Conservation (phyloP, 352 stramenopile species). For the Globisporangium rhizosaccharum region DNA sequence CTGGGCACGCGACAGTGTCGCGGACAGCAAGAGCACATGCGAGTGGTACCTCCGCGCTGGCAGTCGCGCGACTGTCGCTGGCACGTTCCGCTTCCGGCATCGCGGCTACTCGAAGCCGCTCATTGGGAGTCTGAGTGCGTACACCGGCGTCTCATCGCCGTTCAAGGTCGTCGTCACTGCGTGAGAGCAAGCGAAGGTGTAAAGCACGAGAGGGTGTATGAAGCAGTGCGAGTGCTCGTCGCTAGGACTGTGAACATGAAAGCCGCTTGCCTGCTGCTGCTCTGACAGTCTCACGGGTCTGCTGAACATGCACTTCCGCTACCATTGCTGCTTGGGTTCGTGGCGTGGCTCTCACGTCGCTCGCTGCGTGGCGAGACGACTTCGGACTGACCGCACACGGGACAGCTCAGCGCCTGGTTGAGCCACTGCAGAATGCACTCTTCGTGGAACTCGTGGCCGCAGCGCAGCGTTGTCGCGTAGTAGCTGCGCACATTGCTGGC, state of each 20-base stretch:
- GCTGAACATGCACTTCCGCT: no score
- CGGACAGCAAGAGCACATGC: slow-evolving; percentile 39
- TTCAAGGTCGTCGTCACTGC: slow-evolving; percentile 18
- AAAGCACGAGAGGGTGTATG: not conserved
- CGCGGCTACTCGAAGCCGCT: slow-evolving; percentile 37
- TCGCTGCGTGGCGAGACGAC: not conserved
- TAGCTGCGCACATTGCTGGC: not conserved
- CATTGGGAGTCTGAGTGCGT: slow-evolving; percentile 21
- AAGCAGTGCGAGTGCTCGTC: not conserved
- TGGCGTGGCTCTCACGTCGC: no score
- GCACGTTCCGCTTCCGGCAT: slow-evolving; percentile 40
- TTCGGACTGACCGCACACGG: slow-evolving; percentile 4
- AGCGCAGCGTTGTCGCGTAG: slow-evolving; percentile 10
- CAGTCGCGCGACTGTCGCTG: slow-evolving; percentile 22
- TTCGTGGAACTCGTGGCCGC: slow-evolving; percentile 15
- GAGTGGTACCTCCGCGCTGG: slow-evolving; percentile 37
- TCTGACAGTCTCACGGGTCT: no score
- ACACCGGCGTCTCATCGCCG: slow-evolving; percentile 22
- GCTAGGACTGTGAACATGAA: no score
- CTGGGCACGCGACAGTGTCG: slow-evolving; percentile 24
- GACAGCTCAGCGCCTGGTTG: slow-evolving; percentile 9
- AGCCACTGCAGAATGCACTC: slow-evolving; percentile 11
- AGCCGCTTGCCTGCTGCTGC: no score
- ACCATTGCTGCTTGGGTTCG: no score
- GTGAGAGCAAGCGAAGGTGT: not conserved